phyloP scores from a whole-genome alignment of 202 grass and related monocot genomes.

The Elaeis oleifera region DNA sequence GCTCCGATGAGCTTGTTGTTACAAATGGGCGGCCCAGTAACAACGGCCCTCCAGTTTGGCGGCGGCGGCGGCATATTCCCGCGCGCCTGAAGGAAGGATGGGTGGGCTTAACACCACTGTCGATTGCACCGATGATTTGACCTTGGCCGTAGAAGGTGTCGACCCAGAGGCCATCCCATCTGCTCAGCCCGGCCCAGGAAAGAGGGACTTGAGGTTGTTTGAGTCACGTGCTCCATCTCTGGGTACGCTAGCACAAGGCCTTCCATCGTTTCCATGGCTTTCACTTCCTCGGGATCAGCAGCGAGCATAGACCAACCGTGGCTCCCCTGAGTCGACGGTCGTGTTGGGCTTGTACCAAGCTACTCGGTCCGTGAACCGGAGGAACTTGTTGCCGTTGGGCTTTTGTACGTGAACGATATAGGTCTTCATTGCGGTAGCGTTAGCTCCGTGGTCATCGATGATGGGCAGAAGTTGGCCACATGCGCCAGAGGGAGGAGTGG shows the following conservation, averaged over 20 bases:
- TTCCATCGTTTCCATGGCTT: too few species aligned
- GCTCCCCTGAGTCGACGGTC: slow-evolving; percentile 2
- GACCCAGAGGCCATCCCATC: neutral
- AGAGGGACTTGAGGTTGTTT: neutral
- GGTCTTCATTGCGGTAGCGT: neutral
- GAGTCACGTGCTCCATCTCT: neutral
- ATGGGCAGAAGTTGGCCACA: neutral
- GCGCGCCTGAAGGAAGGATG: neutral
- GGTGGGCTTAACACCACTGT: neutral
- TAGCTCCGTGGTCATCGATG: neutral
- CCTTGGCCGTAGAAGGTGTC: neutral
- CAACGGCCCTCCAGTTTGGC: neutral
- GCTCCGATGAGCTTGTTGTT: neutral
- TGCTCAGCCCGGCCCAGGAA: slow-evolving; percentile 1
- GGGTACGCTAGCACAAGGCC: too few species aligned
- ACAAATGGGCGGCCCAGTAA: too few species aligned
- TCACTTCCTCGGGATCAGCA: neutral
- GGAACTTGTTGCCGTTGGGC: neutral
- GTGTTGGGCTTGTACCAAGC: neutral
- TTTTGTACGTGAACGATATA: slow-evolving; percentile 9
- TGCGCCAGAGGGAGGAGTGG: too few species aligned
- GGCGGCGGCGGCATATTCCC: neutral
- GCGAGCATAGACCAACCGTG: neutral
- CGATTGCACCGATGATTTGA: slow-evolving; percentile 1
- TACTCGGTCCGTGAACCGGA: neutral